phyloP scores from a whole-genome alignment of 805 yeast genomes.

The Candida koratica region DNA sequence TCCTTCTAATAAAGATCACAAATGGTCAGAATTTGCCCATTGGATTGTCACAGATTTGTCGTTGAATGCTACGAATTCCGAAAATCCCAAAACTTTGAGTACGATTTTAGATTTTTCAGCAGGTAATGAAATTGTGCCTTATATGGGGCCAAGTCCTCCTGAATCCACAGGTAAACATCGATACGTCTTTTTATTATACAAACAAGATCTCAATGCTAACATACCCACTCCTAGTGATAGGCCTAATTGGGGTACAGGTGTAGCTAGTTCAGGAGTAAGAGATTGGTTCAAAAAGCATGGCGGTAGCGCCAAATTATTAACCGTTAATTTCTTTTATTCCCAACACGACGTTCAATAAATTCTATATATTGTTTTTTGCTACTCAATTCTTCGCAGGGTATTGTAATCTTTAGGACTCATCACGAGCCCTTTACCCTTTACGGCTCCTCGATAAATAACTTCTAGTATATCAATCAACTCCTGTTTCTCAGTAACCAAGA shows the following conservation, averaged over 20 bases:
- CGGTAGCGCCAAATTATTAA: constrained; percentile 55
- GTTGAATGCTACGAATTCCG: constrained; percentile 21
- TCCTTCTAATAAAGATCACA: constrained; percentile 75
- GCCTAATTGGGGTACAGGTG: constrained; percentile 83
- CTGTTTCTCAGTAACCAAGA: constrained; percentile 68
- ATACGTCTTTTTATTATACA: constrained; percentile 72
- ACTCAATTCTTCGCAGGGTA: constrained; percentile 18
- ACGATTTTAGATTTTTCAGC: constrained; percentile 32
- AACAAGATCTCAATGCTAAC: constrained; percentile 50
- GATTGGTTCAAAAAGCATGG: constrained; percentile 67
- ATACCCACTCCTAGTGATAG: constrained; percentile 50
- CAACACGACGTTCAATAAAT: constrained; percentile 41
- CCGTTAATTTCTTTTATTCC: constrained; percentile 82
- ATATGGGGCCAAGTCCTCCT: constrained; percentile 90
- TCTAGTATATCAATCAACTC: constrained; percentile 90
- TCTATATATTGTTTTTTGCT: neutral
- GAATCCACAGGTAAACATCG: constrained; percentile 81
- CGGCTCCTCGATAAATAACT: constrained; percentile 84
- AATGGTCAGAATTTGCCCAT: constrained; percentile 87
- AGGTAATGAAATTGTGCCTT: constrained; percentile 47
- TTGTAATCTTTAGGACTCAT: constrained; percentile 74
- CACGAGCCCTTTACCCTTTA: constrained; percentile 89
- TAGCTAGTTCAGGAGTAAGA: constrained; percentile 71
- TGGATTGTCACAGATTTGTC: constrained; percentile 57
- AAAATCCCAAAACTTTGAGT: constrained; percentile 23